phyloP scores from a whole-genome alignment of 805 yeast genomes.

The Scheffersomyces spartinae region DNA sequence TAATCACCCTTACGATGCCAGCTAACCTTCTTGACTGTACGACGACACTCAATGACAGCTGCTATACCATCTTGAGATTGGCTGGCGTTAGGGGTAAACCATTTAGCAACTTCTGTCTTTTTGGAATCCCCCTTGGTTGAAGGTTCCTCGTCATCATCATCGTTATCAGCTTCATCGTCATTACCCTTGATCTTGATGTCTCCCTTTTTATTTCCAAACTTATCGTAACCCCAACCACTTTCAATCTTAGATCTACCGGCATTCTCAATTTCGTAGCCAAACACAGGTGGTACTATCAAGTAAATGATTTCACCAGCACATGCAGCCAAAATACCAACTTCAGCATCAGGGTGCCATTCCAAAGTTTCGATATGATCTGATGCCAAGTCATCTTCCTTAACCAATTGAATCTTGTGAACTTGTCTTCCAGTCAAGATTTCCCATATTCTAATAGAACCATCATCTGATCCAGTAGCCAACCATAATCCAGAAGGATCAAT shows the following conservation, averaged over 20 bases:
- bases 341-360: constrained; percentile 81
- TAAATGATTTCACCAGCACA: constrained; percentile 73
- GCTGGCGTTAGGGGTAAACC: constrained; percentile 68
- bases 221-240: constrained; percentile 83
- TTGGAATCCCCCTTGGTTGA: constrained; percentile 9
- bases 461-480: constrained; percentile 97
- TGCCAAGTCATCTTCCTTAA: constrained; percentile 38
- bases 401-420: constrained; percentile 52
- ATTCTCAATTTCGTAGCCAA: constrained; percentile 81
- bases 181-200: constrained; percentile 23
- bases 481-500: constrained; percentile 86
- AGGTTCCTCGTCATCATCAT: constrained; percentile 4
- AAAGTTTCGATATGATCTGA: constrained; percentile 74
- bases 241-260: constrained; percentile 69
- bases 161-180: constrained; percentile 14
- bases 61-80: constrained; percentile 56
- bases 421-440: constrained; percentile 93
- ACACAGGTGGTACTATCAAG: constrained; percentile 80
- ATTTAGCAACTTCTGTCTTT: constrained; percentile 54
- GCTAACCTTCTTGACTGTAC: constrained; percentile 65
- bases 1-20: constrained; percentile 99
- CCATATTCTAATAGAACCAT: constrained; percentile 94
- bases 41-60: constrained; percentile 55
- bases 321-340: constrained; percentile 71
- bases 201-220: constrained; percentile 42